Conservation (phyloP, 352 stramenopile species). For the Phytopythium vexans region DNA sequence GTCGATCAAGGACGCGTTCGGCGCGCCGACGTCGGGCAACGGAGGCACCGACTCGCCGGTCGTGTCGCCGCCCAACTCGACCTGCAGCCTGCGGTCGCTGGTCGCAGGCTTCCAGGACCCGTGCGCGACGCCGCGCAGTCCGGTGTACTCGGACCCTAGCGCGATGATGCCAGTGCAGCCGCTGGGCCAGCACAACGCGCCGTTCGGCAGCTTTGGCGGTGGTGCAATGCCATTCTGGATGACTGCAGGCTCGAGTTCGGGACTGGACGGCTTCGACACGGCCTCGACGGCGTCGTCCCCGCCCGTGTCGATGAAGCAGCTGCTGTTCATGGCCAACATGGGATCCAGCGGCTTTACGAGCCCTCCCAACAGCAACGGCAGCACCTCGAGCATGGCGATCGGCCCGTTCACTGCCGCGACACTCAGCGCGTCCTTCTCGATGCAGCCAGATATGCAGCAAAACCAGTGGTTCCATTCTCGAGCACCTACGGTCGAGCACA, state of each 20-base stretch:
- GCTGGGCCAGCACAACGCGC: constrained; percentile 4
- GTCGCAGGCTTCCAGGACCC: constrained; percentile 1
- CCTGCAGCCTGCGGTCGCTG: constrained; percentile 1
- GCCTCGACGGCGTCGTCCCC: constrained; percentile 8
- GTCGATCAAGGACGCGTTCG: constrained; percentile 22
- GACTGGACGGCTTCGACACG: constrained; percentile 10
- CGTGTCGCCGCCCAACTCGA: constrained; percentile 8
- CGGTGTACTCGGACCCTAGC: constrained; percentile 13
- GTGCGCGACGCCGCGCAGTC: constrained; percentile 7
- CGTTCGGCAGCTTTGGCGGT: constrained; percentile 1
- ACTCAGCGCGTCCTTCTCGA: not conserved
- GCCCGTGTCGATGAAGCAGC: constrained; percentile 21
- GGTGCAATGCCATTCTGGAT: constrained; percentile 3
- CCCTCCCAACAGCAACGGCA: constrained; percentile 1
- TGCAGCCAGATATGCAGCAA: not conserved
- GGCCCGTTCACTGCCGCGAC: not conserved
- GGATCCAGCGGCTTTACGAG: not conserved
- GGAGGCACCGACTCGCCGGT: constrained; percentile 4
- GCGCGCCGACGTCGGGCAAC: not conserved
- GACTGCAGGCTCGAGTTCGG: constrained; percentile 8
- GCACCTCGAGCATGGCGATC: not conserved
- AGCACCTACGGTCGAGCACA: not conserved
- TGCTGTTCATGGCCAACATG: constrained; percentile 20
- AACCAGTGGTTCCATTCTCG: not conserved
- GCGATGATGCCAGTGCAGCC: constrained; percentile 29